These are phyloP conservation scores for Penicillium thymicola DNA, from an alignment of 2,329 filamentous ascomycete species.

Conservation along the genomic window DNA sequence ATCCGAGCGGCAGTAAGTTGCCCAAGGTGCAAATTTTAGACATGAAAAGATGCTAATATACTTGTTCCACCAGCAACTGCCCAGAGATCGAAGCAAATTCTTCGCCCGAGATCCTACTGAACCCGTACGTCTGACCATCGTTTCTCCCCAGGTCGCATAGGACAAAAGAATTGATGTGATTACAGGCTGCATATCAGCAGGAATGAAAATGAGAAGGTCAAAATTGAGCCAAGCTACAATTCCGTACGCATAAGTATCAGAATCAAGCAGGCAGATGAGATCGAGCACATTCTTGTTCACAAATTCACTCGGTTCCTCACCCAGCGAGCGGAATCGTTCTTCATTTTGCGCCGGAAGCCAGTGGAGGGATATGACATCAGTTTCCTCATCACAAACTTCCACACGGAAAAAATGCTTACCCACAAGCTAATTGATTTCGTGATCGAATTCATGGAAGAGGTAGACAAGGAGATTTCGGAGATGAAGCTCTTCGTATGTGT, in stretches of 20 bases:
- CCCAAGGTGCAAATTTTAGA: not conserved
- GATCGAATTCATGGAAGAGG: slow-evolving; percentile 99
- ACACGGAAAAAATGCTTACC: slow-evolving; percentile 98
- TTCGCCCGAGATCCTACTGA: slow-evolving; percentile 89
- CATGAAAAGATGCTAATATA: not conserved
- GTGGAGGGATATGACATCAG: slow-evolving; percentile 99
- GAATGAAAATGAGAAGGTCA: slow-evolving; percentile 94
- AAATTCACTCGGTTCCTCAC: slow-evolving; percentile 98
- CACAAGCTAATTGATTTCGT: slow-evolving; percentile 99
- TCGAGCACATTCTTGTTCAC: slow-evolving; percentile 83
- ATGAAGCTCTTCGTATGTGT: slow-evolving; percentile 96
- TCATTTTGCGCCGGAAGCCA: slow-evolving; percentile 90
- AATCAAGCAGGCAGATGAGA: slow-evolving; percentile 99
- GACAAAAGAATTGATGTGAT: slow-evolving; percentile 2
- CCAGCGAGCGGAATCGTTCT: slow-evolving; percentile 94
- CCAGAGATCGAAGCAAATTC: slow-evolving; percentile 81
- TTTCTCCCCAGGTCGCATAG: not conserved
- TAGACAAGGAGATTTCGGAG: slow-evolving; percentile 99
- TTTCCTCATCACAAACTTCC: slow-evolving; percentile 97
- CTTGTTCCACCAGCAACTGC: slow-evolving; percentile 65
- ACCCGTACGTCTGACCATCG: slow-evolving; percentile 51
- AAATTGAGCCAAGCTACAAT: slow-evolving; percentile 96
- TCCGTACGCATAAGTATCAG: slow-evolving; percentile 95
- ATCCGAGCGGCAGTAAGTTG: slow-evolving; percentile 66
- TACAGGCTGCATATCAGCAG: slow-evolving; percentile 69